Evolutionary conservation across 257 asterid species (phyloP).

Genomic region (Phtheirospermum japonicum): DNA sequence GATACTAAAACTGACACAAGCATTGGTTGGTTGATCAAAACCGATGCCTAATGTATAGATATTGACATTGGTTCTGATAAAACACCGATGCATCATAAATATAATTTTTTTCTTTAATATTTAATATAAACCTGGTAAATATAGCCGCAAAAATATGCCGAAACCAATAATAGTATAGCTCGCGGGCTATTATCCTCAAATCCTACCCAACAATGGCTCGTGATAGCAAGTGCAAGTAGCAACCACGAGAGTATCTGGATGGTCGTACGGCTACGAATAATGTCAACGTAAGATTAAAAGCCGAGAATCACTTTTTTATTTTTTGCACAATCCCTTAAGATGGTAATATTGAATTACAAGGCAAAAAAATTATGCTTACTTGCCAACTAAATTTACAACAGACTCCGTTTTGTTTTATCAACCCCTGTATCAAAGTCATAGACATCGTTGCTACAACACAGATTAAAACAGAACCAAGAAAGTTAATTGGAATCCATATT

Average conservation of each 20-base stretch:
- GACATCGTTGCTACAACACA: constrained; percentile 63
- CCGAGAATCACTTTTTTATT: no score
- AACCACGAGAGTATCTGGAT: constrained; percentile 40
- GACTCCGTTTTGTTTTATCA: constrained; percentile 68
- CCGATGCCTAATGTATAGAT: no score
- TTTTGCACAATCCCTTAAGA: no score
- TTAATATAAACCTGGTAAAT: constrained; percentile 42
- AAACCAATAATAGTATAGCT: constrained; percentile 41
- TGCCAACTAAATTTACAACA: constrained; percentile 50
- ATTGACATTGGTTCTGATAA: no score
- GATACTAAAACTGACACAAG: no score
- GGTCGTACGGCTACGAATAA: constrained; percentile 45
- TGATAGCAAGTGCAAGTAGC: constrained; percentile 39
- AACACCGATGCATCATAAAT: no score
- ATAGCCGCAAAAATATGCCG: constrained; percentile 46
- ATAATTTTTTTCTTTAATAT: background rate
- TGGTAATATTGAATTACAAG: background rate
- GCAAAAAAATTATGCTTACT: no score
- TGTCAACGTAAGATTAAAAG: background rate
- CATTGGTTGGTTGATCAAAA: no score
- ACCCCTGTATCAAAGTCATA: constrained; percentile 73
- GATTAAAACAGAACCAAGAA: background rate
- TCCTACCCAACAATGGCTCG: constrained; percentile 46
- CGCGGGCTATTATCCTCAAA: constrained; percentile 38
- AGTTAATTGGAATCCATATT: background rate